Base-by-base conservation (phyloP, 371 early-diverging fungal genomes). In the Mucor irregularis region DNA sequence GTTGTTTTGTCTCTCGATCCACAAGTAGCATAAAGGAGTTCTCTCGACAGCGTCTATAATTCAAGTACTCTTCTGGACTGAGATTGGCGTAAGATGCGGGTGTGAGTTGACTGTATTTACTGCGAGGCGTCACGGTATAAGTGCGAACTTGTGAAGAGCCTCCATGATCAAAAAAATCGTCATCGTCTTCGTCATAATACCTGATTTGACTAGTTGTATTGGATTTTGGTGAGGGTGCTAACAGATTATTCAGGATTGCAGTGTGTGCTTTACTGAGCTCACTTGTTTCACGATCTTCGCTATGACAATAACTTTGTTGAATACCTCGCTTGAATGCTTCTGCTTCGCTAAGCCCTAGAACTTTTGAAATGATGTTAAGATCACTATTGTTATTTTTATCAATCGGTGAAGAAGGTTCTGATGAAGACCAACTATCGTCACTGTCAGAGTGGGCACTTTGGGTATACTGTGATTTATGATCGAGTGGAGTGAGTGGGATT, bases 11-110 rank as follows among this genome's bases (percentile, higher is more conserved):
- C 14, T 56, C 56, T 24, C 31, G 56, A 19, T 21, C 33, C 2
- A 56, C 47, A 4, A 56, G 25, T 31, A 56, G 6, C 56, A 48
- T 40, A 10, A 56, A 56, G 0, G 56, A 56, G 3, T 35, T 40
- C 24, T 56, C 56, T 38, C 56, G 48, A 16, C 40, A 39, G 11
- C 31, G 28, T 24, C 33, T 56, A 40, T 49, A 16, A 14, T 19
- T 14, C 19, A 48, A n/a, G 14, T 48, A 45, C 13, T 56, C 56
- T 48, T 48, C 56, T 16, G 56, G 49, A 6, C 42, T 48, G 2
- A 56, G 6, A 22, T 56, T 38, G 19, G 56, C 40, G 2, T 39
- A 29, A 22, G 56, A 48, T 24, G 40, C 17, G 31, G 49, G 40
- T 16, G 56, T 56, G 3, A 29, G 33, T 25, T 53, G 54, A 22